A percentile compares a stretch with the other conserved stretches of the same genome.
Evolutionary conservation across 495 filamentous ascomycete genomes (phyloP).

Genomic region (Trichocladium uniseriatum): DNA sequence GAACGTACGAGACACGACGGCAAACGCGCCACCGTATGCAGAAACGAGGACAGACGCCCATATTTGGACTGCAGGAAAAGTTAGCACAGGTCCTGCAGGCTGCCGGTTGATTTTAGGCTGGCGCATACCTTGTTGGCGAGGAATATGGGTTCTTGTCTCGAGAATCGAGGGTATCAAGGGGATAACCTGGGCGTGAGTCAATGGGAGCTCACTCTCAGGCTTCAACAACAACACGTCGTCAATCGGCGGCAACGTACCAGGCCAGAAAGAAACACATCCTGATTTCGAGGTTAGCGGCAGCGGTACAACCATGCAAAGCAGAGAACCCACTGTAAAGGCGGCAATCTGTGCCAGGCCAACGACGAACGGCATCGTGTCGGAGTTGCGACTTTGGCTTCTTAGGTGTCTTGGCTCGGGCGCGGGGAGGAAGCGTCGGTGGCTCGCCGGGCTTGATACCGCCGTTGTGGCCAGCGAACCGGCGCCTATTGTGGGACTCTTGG

Average conservation of each 20-base stretch:
- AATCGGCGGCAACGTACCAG: background rate
- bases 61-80: slow-evolving; percentile 16
- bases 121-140: slow-evolving; percentile 15
- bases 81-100: background rate
- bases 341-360: slow-evolving; percentile 6
- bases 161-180: slow-evolving; percentile 24
- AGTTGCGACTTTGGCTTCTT: background rate
- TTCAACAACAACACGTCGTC: too few relatives aligned
- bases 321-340: slow-evolving; percentile 4
- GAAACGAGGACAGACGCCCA: slow-evolving; percentile 23
- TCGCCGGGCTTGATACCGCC: background rate
- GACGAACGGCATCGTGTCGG: slow-evolving; percentile 2
- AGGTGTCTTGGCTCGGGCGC: background rate
- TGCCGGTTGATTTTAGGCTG: too few relatives aligned
- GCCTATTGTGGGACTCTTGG: background rate
- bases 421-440: background rate
- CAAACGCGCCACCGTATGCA: slow-evolving; percentile 23
- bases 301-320: background rate
- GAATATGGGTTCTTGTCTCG: slow-evolving; percentile 6
- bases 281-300: background rate
- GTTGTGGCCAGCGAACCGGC: background rate
- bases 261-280: slow-evolving; percentile 9
- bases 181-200: slow-evolving; percentile 5
- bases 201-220: too few relatives aligned
- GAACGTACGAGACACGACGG: slow-evolving; percentile 21